These are phyloP conservation scores for Sporothrix variecibatus DNA, from an alignment of 2,329 filamentous ascomycete species.

Conservation along the genomic window DNA sequence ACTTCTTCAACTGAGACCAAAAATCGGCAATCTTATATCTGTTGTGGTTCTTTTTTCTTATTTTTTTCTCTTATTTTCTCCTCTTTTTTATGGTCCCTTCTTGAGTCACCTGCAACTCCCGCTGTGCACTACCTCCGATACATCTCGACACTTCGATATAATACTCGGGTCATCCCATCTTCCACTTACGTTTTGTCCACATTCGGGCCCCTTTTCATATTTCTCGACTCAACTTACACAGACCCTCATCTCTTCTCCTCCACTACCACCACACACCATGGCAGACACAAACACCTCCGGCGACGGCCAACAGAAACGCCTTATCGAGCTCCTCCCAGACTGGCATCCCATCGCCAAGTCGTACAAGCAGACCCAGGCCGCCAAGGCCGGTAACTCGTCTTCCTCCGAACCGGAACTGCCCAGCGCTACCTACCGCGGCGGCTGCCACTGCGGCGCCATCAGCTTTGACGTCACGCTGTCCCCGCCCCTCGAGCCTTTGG, in stretches of 20 bases:
- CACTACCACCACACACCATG: neutral
- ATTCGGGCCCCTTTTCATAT: neutral
- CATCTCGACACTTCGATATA: neutral
- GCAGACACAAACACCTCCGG: neutral
- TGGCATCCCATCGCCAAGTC: conserved; percentile 18
- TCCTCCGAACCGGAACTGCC: neutral
- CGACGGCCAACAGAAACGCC: neutral
- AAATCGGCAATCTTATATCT: neutral
- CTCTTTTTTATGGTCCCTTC: neutral
- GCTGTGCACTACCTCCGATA: neutral
- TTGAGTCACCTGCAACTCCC: neutral
- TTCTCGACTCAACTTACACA: too few relatives aligned
- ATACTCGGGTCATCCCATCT: neutral
- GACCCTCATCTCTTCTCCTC: neutral
- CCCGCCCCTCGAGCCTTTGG: conserved; percentile 51
- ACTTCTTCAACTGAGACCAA: neutral
- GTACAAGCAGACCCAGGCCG: neutral
- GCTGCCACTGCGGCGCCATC: conserved; percentile 57
- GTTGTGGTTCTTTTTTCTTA: neutral
- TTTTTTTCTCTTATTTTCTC: neutral
- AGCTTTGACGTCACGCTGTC: conserved; percentile 51
- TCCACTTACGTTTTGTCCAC: neutral
- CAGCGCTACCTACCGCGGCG: conserved; percentile 48
- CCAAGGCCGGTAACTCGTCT: neutral
- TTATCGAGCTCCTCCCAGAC: neutral